Conservation (phyloP, 306 rosid genomes). For the Gastrolobium bilobum region DNA sequence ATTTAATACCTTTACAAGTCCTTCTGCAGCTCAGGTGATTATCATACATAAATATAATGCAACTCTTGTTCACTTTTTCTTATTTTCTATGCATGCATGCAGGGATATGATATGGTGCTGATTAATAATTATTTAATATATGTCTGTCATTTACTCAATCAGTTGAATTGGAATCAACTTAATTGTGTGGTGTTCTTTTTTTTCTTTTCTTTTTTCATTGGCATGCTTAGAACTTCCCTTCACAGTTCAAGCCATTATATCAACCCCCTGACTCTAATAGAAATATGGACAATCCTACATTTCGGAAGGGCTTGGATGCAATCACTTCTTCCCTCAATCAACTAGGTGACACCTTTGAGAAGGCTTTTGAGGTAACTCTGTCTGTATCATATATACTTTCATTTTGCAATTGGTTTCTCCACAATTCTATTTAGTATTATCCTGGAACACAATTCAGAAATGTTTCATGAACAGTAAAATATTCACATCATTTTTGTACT, state of each 20-base stretch:
- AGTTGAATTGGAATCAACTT: slow-evolving; percentile 20
- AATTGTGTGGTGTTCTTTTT: not conserved
- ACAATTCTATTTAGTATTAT: not conserved
- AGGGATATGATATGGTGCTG: not conserved
- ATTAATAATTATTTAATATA: not conserved
- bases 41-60: not conserved
- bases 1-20: slow-evolving; percentile 30
- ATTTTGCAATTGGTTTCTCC: not conserved
- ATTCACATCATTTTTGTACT: not conserved
- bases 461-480: not conserved
- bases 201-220: slow-evolving; percentile 21
- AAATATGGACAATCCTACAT: slow-evolving; percentile 71
- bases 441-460: slow-evolving; percentile 6
- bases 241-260: slow-evolving; percentile 60
- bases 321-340: slow-evolving; percentile 87
- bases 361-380: slow-evolving; percentile 82
- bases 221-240: slow-evolving; percentile 37
- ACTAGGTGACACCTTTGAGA: slow-evolving; percentile 94
- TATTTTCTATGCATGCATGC: not conserved
- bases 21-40: slow-evolving; percentile 68
- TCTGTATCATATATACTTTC: slow-evolving; percentile 14
- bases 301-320: slow-evolving; percentile 82
- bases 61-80: not conserved
- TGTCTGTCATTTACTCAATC: slow-evolving; percentile 1
- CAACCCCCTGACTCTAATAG: slow-evolving; percentile 55